Percentiles rank a stretch among this genome's conserved stretches.
phyloP scores from a whole-genome alignment of 164 flowering plant genomes.

The Magnolia officinalis region DNA sequence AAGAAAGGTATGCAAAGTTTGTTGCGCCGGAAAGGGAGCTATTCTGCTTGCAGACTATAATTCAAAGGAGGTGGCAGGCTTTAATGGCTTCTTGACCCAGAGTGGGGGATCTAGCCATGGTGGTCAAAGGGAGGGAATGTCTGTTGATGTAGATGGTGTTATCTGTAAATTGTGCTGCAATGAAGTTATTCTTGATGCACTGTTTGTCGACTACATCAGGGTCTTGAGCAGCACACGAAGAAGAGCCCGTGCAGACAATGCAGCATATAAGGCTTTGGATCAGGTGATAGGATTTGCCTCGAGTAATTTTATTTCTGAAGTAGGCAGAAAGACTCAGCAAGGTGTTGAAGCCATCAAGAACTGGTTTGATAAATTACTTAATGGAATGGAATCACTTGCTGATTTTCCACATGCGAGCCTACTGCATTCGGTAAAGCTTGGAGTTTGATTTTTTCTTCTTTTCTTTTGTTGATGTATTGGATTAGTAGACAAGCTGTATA shows the following conservation, averaged over 20 bases:
- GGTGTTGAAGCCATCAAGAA: slow-evolving; percentile 18
- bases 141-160: slow-evolving; percentile 46
- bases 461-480: not conserved
- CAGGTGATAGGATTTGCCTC: slow-evolving; percentile 48
- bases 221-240: slow-evolving; percentile 66
- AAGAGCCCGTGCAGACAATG: slow-evolving; percentile 57
- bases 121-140: slow-evolving; percentile 42
- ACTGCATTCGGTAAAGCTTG: slow-evolving; percentile 61
- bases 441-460: not conserved
- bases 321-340: slow-evolving; percentile 18
- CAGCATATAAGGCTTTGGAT: slow-evolving; percentile 57
- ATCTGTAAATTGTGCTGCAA: slow-evolving; percentile 77
- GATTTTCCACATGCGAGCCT: slow-evolving; percentile 90
- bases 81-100: slow-evolving; percentile 37
- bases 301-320: slow-evolving; percentile 25
- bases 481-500: not conserved
- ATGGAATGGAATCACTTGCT: slow-evolving; percentile 83
- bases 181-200: slow-evolving; percentile 70
- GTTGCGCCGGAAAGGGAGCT: slow-evolving; percentile 95
- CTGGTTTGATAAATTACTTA: slow-evolving; percentile 35
- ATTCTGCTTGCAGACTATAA: slow-evolving; percentile 40
- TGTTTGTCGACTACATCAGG: slow-evolving; percentile 76
- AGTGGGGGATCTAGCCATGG: slow-evolving; percentile 66
- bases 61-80: slow-evolving; percentile 43
- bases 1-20: slow-evolving; percentile 73